Conservation (phyloP, 306 rosid genomes). For the Trichosanthes cucumerina region DNA sequence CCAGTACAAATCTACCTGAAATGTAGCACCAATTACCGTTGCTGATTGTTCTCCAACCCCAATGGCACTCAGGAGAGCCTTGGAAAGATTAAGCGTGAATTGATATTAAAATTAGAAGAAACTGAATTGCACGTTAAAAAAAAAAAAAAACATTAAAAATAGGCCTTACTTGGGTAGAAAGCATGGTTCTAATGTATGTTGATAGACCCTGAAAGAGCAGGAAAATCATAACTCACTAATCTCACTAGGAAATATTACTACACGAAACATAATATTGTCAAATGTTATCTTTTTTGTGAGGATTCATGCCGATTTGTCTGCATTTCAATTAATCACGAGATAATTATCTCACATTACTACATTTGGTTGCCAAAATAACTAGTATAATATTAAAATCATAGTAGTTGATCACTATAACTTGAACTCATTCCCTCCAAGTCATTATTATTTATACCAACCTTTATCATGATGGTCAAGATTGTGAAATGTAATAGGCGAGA, state of each 20-base stretch:
- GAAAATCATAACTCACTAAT: not conserved
- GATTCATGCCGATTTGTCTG: not conserved
- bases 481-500: not conserved
- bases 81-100: conserved; percentile 5
- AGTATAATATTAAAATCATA: too few species aligned
- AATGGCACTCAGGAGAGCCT: conserved; percentile 92
- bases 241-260: not conserved
- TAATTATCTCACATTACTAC: not conserved
- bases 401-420: not conserved
- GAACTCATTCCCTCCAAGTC: not conserved
- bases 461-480: not conserved
- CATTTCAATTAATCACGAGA: not conserved
- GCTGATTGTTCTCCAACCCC: conserved; percentile 99
- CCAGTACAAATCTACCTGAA: conserved; percentile 53
- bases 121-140: not conserved
- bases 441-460: not conserved
- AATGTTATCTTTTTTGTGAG: not conserved
- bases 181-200: conserved; percentile 91
- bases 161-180: conserved; percentile 79
- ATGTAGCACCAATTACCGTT: conserved; percentile 90
- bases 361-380: not conserved
- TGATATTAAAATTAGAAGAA: not conserved
- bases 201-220: conserved; percentile 60
- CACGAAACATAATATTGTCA: not conserved
- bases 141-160: not conserved